Conservation (phyloP, 2,329 filamentous ascomycete species). For the Dactylonectria macrodidyma region DNA sequence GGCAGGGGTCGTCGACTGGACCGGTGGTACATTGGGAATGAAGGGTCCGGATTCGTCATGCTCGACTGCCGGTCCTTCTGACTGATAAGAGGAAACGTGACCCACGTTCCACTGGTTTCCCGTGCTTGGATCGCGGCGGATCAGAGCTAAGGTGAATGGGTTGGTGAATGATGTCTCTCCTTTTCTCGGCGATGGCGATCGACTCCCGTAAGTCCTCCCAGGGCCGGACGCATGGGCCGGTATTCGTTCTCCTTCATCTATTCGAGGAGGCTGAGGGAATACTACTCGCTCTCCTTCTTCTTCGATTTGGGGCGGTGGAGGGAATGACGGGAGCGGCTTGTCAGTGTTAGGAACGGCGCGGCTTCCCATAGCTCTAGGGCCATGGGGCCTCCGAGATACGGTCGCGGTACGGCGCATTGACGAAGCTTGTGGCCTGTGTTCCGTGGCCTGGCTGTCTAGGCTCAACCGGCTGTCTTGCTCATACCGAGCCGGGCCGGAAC, state of each 20-base stretch:
- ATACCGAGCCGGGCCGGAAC: constrained; percentile 23
- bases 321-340: constrained; percentile 33
- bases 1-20: constrained; percentile 30
- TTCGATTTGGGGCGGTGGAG: constrained; percentile 5
- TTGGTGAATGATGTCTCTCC: constrained; percentile 52
- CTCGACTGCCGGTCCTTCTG: constrained; percentile 52
- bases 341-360: constrained; percentile 20
- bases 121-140: constrained; percentile 80
- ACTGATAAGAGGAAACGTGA: constrained; percentile 70
- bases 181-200: constrained; percentile 58
- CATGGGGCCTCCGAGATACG: constrained; percentile 50
- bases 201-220: constrained; percentile 19
- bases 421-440: constrained; percentile 16
- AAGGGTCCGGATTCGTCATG: constrained; percentile 40
- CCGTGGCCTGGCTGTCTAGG: constrained; percentile 14
- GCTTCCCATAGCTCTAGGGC: constrained; percentile 42
- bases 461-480: constrained; percentile 30
- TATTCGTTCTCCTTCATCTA: constrained; percentile 35
- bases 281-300: constrained; percentile 28
- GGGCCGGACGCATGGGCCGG: constrained; percentile 16
- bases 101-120: constrained; percentile 84
- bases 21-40: constrained; percentile 43
- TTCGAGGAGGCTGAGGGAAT: constrained; percentile 6
- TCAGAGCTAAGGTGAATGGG: constrained; percentile 73
- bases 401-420: constrained; percentile 32